A percentile compares a stretch with the other conserved stretches of the same genome.
Evolutionary conservation across 257 asterid genomes (phyloP).

Genomic region (Marsdenia floribunda): DNA sequence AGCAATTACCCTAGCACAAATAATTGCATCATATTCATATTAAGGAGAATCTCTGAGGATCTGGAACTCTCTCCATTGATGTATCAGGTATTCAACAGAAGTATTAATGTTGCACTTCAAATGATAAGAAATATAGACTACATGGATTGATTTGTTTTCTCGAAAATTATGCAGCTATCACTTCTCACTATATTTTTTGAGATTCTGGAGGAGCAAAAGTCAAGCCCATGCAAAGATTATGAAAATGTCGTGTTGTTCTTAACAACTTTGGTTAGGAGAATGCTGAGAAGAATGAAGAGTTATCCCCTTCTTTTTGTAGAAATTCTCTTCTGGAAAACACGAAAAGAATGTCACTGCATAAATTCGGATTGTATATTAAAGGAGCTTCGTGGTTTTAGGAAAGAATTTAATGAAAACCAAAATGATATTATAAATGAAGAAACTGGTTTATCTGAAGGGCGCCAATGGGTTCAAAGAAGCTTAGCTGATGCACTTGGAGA

Average conservation of each 20-base stretch:
- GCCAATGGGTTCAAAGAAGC: constrained; percentile 61
- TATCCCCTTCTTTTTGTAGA: constrained; percentile 82
- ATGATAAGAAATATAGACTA: background rate
- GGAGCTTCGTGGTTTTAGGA: constrained; percentile 51
- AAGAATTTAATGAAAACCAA: constrained; percentile 28
- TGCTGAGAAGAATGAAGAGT: constrained; percentile 83
- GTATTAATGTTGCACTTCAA: background rate
- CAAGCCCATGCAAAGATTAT: constrained; percentile 66
- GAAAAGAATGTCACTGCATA: constrained; percentile 74
- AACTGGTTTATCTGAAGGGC: constrained; percentile 39
- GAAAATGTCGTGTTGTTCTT: constrained; percentile 67
- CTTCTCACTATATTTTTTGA: constrained; percentile 67
- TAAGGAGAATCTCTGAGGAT: constrained; percentile 76
- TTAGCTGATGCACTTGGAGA: constrained; percentile 97
- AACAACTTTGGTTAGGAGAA: constrained; percentile 69
- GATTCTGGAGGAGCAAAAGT: constrained; percentile 89
- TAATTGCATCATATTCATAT: constrained; percentile 59
- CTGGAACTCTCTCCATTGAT: constrained; percentile 90
- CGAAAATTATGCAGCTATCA: constrained; percentile 59
- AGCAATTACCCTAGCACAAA: constrained; percentile 71
- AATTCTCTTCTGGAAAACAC: constrained; percentile 72
- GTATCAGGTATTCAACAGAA: constrained; percentile 63
- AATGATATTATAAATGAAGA: constrained; percentile 37
- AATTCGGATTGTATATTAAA: constrained; percentile 70
- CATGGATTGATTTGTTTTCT: constrained; percentile 19